Evolutionary conservation across 306 rosid species (phyloP).

Genomic region (Psophocarpus tetragonolobus): DNA sequence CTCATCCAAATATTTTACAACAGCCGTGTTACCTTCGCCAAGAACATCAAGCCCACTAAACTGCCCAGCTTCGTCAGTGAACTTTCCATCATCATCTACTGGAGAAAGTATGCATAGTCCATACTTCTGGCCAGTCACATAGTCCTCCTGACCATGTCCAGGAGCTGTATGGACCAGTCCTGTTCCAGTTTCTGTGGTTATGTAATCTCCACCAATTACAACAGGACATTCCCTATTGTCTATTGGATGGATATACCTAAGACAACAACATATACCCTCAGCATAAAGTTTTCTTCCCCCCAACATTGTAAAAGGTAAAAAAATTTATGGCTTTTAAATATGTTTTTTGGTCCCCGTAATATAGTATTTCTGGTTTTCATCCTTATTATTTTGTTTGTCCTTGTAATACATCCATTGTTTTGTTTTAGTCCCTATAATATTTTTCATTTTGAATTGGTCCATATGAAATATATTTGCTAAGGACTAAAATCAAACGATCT

Average conservation of each 20-base stretch:
- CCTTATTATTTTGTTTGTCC: too few relatives aligned
- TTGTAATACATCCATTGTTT: too few relatives aligned
- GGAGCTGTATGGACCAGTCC: constrained; percentile 99
- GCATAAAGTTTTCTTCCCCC: neutral
- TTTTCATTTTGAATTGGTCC: too few relatives aligned
- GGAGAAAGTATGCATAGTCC: constrained; percentile 89
- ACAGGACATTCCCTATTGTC: constrained; percentile 75
- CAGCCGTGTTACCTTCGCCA: constrained; percentile 84
- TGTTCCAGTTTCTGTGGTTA: constrained; percentile 93
- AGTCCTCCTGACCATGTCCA: constrained; percentile 99
- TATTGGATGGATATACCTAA: constrained; percentile 86
- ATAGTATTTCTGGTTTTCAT: too few relatives aligned
- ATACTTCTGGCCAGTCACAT: constrained; percentile 88
- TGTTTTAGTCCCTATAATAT: too few relatives aligned
- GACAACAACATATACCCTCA: constrained; percentile 24
- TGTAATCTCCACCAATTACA: constrained; percentile 93
- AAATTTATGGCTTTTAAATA: too few relatives aligned
- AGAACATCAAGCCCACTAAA: constrained; percentile 96
- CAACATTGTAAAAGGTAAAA: constrained; percentile 4
- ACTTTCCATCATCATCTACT: constrained; percentile 83
- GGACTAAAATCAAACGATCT: too few relatives aligned
- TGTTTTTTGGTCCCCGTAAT: too few relatives aligned
- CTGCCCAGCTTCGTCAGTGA: constrained; percentile 96
- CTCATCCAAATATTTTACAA: constrained; percentile 83
- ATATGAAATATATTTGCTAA: too few relatives aligned